A percentile compares a stretch with the other conserved stretches of the same genome.
Conservation (phyloP, 371 early-diverging fungal genomes). For the Lichtheimia ornata region DNA sequence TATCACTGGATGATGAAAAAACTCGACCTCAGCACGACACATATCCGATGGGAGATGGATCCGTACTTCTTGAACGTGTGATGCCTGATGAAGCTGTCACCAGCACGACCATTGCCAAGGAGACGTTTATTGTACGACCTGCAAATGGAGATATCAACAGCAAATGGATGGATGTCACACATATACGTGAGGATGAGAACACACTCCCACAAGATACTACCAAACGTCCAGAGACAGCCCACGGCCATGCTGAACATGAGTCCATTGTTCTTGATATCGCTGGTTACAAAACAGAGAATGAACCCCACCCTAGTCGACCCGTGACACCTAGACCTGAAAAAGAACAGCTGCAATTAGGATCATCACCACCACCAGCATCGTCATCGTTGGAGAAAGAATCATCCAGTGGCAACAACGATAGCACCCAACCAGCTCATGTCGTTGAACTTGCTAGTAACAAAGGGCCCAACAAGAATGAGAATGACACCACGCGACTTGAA, state of each 20-base stretch:
- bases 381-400: not conserved
- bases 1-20: conserved; percentile 8
- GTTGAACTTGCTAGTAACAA: not conserved
- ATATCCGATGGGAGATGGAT: conserved; percentile 39
- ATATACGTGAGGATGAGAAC: conserved; percentile 27
- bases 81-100: conserved; percentile 41
- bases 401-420: no score
- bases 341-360: not conserved
- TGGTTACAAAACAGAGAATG: conserved; percentile 57
- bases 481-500: not conserved
- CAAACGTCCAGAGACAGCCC: not conserved
- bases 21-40: conserved; percentile 30
- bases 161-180: conserved; percentile 47
- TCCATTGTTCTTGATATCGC: conserved; percentile 61
- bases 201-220: not conserved
- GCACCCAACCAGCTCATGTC: no score
- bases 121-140: conserved; percentile 50
- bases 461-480: not conserved
- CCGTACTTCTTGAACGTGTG: conserved; percentile 36
- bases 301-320: conserved; percentile 1
- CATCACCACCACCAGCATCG: not conserved
- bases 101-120: conserved; percentile 46
- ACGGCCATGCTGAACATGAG: conserved; percentile 31
- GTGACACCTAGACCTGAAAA: not conserved
- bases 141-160: conserved; percentile 39